Evolutionary conservation across 768 basidiomycete genomes (phyloP), one percentile per base, ranked within the genome.

Genomic region (Termitomyces sp.): DNA sequence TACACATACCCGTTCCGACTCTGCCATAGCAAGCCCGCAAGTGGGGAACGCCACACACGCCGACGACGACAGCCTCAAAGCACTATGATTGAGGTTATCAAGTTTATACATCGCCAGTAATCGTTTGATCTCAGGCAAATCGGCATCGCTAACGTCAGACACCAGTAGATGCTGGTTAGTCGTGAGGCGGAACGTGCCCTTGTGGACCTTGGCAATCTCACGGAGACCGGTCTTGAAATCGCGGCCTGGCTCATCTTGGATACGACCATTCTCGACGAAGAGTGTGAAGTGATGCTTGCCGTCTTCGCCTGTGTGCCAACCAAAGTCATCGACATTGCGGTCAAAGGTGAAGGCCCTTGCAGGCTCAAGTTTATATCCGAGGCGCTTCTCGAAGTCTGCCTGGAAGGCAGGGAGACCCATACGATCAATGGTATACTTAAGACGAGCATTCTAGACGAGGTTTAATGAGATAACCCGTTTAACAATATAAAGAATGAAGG

Each of bases 1-100:
- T 3, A 46, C n/a, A 72, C 80, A 18, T 61, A 82, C 82, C 40
- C 82, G 72, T 68, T 83, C 82, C 14, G 82, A 83, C 66, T 82
- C 81, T 4, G 79, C 81, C 76, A 78, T 76, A 0, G 74, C 79
- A 65, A 80, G 70, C 50, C 77, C 92, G 72, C 94, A 98, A 12
- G 95, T 98, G 0, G 97, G 97, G 81, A 98, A 95, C 2, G 96
- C 88, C 58, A 99, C 97, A 75, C 97, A 99, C 14, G 97, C 96
- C 14, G 94, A 95, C 8, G 91, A 91, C 5, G 93, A 91, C 50
- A 98, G 75, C 54, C 96, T 82, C 66, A 98, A 71, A 4, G 83
- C 95, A 13, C 85, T 83, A 65, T 85, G 86, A 55, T 84, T 79
- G 57, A 98, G 70, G 67, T 95, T 93, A 73, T 98, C 95, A 50